phyloP scores from a whole-genome alignment of 805 yeast species.

The Candida boidinii region DNA sequence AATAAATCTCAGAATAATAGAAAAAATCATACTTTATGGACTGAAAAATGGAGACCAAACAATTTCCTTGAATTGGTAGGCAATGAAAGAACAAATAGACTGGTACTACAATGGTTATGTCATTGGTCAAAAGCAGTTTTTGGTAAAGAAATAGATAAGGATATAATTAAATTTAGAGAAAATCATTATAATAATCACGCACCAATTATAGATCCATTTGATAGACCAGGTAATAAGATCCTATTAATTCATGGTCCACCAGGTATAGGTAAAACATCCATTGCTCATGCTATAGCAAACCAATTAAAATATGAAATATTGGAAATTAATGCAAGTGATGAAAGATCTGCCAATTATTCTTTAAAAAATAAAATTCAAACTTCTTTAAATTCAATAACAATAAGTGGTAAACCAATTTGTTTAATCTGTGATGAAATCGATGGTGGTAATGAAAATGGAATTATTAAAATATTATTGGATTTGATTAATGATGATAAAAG shows the following conservation, averaged over 20 bases:
- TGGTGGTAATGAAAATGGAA: conserved; percentile 61
- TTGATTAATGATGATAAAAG: conserved; percentile 48
- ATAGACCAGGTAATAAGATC: conserved; percentile 54
- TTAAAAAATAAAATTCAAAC: conserved; percentile 49
- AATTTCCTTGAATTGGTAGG: conserved; percentile 62
- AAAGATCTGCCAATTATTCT: conserved; percentile 45
- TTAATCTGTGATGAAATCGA: conserved; percentile 87
- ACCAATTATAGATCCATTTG: conserved; percentile 34
- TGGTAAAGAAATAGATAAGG: conserved; percentile 25
- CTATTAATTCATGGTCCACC: conserved; percentile 85
- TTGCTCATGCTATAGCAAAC: conserved; percentile 74
- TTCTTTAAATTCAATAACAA: conserved; percentile 56
- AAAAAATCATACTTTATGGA: conserved; percentile 25
- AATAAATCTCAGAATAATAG: too few relatives aligned
- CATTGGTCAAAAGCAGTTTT: conserved; percentile 59
- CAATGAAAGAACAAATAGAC: conserved; percentile 55
- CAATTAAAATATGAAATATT: conserved; percentile 74
- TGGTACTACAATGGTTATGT: conserved; percentile 52
- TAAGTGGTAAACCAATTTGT: conserved; percentile 71
- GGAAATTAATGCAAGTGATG: conserved; percentile 85
- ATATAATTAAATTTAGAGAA: too few relatives aligned
- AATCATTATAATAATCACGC: conserved; percentile 3
- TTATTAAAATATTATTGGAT: conserved; percentile 50
- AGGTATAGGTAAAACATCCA: conserved; percentile 87
- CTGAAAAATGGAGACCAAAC: conserved; percentile 63